A percentile compares a stretch with the other conserved stretches of the same genome.
These are phyloP conservation scores for Tolypocladium capitatum DNA, from an alignment of 2,329 filamentous ascomycete genomes.

Conservation along the genomic window DNA sequence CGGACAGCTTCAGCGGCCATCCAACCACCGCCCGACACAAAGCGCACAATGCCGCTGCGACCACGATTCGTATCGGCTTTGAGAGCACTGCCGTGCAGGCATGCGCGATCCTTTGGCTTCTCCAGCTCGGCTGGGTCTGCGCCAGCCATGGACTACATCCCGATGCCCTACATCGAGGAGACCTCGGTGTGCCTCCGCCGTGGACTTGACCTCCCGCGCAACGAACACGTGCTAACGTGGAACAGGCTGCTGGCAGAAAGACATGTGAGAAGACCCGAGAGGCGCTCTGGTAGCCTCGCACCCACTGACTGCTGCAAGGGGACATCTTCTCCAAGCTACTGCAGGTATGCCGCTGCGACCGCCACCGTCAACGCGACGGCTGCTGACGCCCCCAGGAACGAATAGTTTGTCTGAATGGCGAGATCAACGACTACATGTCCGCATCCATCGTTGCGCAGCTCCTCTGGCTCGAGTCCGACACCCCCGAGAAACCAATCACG, in stretches of 20 bases:
- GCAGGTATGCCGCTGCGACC: constrained; percentile 36
- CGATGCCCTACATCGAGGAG: constrained; percentile 44
- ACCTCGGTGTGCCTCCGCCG: constrained; percentile 20
- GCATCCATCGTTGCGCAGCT: constrained; percentile 94
- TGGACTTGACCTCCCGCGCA: neutral
- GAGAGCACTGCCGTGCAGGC: constrained; percentile 18
- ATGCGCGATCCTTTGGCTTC: constrained; percentile 30
- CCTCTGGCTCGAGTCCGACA: constrained; percentile 94
- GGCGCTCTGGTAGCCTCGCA: neutral
- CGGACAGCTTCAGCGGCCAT: neutral
- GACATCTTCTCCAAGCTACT: constrained; percentile 73
- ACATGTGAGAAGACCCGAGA: constrained; percentile 43
- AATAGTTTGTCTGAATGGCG: constrained; percentile 85
- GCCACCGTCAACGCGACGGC: neutral
- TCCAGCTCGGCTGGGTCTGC: constrained; percentile 16
- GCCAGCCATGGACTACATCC: constrained; percentile 28
- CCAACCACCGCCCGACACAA: neutral
- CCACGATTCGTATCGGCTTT: constrained; percentile 17
- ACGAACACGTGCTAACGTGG: constrained; percentile 12
- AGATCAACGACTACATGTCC: constrained; percentile 79
- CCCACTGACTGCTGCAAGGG: constrained; percentile 32
- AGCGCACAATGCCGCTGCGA: constrained; percentile 15
- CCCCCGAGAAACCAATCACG: constrained; percentile 85
- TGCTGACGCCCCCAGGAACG: constrained; percentile 48
- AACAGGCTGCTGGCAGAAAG: constrained; percentile 60